Conservation (phyloP, 2,329 filamentous ascomycete genomes). For the Colletotrichum sp. region DNA sequence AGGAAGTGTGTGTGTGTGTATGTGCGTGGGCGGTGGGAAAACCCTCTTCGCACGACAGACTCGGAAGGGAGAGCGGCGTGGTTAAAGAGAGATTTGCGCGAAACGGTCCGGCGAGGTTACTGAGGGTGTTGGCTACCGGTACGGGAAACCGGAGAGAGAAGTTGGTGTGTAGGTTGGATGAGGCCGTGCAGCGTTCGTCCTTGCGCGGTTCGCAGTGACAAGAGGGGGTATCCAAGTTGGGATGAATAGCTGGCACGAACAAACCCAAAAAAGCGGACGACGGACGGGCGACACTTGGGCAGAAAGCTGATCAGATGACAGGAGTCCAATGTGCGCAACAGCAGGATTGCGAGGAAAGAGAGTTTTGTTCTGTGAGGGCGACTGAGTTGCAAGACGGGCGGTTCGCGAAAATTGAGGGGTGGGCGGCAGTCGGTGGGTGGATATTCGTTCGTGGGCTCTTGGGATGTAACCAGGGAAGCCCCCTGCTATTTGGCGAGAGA, state of each 20-base stretch:
- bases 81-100: constrained; percentile 38
- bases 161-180: neutral
- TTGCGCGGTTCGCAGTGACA: neutral
- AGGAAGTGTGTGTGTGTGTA: constrained; percentile 30
- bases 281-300: neutral
- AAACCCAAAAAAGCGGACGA: neutral
- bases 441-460: constrained; percentile 18
- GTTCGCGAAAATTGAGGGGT: constrained; percentile 21
- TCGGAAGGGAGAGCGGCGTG: constrained; percentile 45
- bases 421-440: constrained; percentile 21
- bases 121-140: constrained; percentile 3
- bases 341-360: neutral
- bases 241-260: neutral
- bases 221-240: neutral
- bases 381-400: constrained; percentile 7
- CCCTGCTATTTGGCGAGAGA: constrained; percentile 21
- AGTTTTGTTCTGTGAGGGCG: neutral
- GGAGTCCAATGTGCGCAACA: neutral
- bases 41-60: constrained; percentile 53
- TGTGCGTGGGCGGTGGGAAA: constrained; percentile 23
- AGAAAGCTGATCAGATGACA: constrained; percentile 12
- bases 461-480: constrained; percentile 16
- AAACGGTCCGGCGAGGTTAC: constrained; percentile 11
- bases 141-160: neutral
- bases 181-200: constrained; percentile 10